Base-by-base conservation (phyloP, 768 basidiomycete genomes). In the Amanita exitialis region DNA sequence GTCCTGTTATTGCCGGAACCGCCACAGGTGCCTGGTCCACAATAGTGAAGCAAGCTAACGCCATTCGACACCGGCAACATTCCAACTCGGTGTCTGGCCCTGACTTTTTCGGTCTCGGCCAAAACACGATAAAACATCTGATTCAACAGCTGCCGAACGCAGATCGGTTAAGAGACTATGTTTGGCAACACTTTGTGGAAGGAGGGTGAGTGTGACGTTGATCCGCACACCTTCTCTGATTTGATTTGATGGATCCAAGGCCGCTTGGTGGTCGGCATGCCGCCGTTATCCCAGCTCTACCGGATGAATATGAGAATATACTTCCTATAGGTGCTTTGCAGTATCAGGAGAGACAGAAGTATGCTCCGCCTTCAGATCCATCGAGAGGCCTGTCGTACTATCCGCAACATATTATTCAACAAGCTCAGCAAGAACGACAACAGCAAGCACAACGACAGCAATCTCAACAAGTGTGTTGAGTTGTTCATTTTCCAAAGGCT, bases 31-130 rank as follows among this genome's bases (percentile, higher is more conserved):
- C 87, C 43, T 92, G 89, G 89, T 82, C 84, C 3, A 80, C 74
- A 57, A 86, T 92, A 56, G 87, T 92, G 46, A 83, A 82, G 59
- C 80, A 86, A 46, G 89, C 90, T 1, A 91, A 90, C 60, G 75
- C 77, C 38, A 80, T 91, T 54, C 80, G 89, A 44, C 82, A 86
- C 61, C 75, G 87, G 12, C 83, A 87, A 56, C 89, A 90, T 60
- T 86, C 83, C 39, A 90, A 90, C 63, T 88, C 85, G 4, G 86
- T 92, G 12, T 91, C 89, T 2, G 89, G 89, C 0, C 89, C 89
- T 12, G 89, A 91, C 66, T 90, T 90, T 64, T 91, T 89, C 60
- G 90, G 90, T 7, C 71, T 92, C 13, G 85, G 85, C 3, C 85
- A 90, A 64, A 90, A 90, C 61, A 85, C 86, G 3, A 90, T 92